Evolutionary conservation across 306 rosid genomes (phyloP).

Genomic region (Alnus rubra): DNA sequence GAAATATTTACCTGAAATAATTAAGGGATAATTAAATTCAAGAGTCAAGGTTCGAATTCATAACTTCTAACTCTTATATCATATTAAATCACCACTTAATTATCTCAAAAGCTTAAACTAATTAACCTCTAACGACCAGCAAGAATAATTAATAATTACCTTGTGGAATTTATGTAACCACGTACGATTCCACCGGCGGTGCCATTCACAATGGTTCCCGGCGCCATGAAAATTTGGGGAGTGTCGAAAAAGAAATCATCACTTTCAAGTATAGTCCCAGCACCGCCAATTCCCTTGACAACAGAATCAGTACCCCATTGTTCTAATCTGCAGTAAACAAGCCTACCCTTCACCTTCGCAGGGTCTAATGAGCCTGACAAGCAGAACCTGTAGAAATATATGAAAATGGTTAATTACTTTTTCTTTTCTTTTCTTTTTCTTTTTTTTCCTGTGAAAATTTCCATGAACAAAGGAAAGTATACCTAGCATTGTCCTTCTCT

Average conservation of each 20-base stretch:
- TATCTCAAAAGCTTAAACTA: too few relatives aligned
- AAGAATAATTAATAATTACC: conserved; percentile 32
- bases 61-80: too few relatives aligned
- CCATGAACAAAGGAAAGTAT: background rate
- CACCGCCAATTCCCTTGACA: conserved; percentile 66
- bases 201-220: conserved; percentile 59
- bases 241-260: conserved; percentile 42
- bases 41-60: too few relatives aligned
- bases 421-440: too few relatives aligned
- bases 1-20: too few relatives aligned
- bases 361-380: conserved; percentile 52
- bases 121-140: too few relatives aligned
- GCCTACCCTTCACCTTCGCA: conserved; percentile 58
- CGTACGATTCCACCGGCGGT: conserved; percentile 41
- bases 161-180: conserved; percentile 58
- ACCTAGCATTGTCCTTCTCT: conserved; percentile 59
- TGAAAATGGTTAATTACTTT: background rate
- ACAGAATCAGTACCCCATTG: conserved; percentile 62
- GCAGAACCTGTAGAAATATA: conserved; percentile 29
- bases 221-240: conserved; percentile 74
- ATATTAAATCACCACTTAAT: too few relatives aligned
- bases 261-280: conserved; percentile 56
- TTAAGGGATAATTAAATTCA: too few relatives aligned
- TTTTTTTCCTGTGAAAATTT: background rate
- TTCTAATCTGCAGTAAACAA: conserved; percentile 54